Conservation (phyloP, 1,284 basidiomycete genomes). For the Ceratobasidium sp. region DNA sequence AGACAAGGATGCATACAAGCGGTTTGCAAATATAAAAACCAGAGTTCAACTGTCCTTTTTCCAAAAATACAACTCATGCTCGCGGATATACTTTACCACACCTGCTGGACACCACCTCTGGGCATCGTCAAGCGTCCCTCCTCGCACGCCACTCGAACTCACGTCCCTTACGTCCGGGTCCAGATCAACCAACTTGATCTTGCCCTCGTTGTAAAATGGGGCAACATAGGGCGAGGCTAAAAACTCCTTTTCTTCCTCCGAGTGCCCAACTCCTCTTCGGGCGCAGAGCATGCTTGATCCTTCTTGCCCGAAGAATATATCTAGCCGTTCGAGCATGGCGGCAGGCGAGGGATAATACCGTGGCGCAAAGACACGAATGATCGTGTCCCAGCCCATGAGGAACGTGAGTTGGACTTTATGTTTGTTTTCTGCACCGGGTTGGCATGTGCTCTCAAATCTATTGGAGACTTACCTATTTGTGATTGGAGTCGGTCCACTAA, state of each 20-base stretch:
- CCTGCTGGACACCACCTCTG: slow-evolving; percentile 53
- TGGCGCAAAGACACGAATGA: slow-evolving; percentile 81
- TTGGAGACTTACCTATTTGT: slow-evolving; percentile 45
- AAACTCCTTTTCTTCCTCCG: slow-evolving; percentile 48
- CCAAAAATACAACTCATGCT: slow-evolving; percentile 58
- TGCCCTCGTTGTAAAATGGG: slow-evolving; percentile 57
- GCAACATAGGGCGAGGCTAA: slow-evolving; percentile 52
- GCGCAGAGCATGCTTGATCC: slow-evolving; percentile 78
- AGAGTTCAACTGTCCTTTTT: not conserved
- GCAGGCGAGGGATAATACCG: slow-evolving; percentile 70
- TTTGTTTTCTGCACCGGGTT: too few species aligned
- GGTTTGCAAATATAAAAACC: not conserved
- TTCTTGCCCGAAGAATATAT: slow-evolving; percentile 63
- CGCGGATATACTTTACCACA: slow-evolving; percentile 59
- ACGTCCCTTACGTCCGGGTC: slow-evolving; percentile 61
- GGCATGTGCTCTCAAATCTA: slow-evolving; percentile 11
- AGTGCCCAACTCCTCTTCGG: slow-evolving; percentile 54
- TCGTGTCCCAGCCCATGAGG: slow-evolving; percentile 86
- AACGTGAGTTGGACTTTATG: slow-evolving; percentile 62
- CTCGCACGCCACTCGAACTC: slow-evolving; percentile 78
- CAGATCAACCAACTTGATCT: slow-evolving; percentile 67
- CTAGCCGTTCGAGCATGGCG: slow-evolving; percentile 63
- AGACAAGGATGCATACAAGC: not conserved
- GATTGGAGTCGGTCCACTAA: slow-evolving; percentile 60
- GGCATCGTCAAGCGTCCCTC: slow-evolving; percentile 53